Conservation (phyloP, 208 protist genomes). For the Crithidia bombi region DNA sequence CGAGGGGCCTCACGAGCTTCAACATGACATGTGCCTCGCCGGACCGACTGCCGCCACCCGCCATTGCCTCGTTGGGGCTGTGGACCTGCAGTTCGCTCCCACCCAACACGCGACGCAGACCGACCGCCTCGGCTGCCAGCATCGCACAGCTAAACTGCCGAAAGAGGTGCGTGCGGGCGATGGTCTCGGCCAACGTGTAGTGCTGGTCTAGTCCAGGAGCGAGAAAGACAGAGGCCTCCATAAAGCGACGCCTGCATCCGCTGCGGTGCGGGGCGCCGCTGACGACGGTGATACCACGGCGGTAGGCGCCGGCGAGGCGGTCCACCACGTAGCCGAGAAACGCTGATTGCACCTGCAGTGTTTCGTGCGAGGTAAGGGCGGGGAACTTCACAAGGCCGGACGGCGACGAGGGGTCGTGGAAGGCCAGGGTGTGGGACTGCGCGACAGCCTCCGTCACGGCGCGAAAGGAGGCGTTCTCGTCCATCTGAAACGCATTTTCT, state of each 20-base stretch:
- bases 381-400: conserved; percentile 14
- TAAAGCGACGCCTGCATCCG: conserved; percentile 4
- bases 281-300: conserved; percentile 21
- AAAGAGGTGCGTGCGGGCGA: conserved; percentile 57
- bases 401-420: background rate
- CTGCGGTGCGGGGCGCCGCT: conserved; percentile 5
- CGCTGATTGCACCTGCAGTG: conserved; percentile 26
- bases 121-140: conserved; percentile 50
- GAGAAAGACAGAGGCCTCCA: conserved; percentile 59
- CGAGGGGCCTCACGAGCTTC: conserved; percentile 12
- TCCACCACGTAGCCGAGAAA: conserved; percentile 29
- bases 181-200: conserved; percentile 37
- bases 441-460: conserved; percentile 21
- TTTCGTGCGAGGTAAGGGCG: background rate
- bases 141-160: conserved; percentile 55
- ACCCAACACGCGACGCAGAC: conserved; percentile 43
- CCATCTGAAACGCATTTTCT: background rate
- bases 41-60: background rate
- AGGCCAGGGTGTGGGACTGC: conserved; percentile 20
- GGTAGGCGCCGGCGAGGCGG: conserved; percentile 29
- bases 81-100: conserved; percentile 31
- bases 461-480: conserved; percentile 26
- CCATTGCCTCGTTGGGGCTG: background rate
- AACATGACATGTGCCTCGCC: conserved; percentile 10
- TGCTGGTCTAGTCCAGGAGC: conserved; percentile 51